Conservation (phyloP, 345 rosid genomes). For the Eucalyptus leucophloia region DNA sequence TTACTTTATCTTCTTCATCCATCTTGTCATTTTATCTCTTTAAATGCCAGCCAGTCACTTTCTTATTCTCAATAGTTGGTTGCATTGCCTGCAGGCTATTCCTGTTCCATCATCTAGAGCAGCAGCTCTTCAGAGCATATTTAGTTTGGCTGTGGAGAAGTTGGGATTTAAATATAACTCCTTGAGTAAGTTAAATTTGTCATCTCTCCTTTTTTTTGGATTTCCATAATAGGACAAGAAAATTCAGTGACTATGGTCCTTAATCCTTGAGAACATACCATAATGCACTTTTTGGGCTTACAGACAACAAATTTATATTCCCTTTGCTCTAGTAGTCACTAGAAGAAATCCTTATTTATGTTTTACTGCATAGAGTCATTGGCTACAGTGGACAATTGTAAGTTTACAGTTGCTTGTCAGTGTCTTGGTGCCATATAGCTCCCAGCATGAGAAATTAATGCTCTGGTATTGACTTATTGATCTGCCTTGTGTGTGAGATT, state of each 20-base stretch:
- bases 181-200: conserved; percentile 37
- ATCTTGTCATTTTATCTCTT: background rate
- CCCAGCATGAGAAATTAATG: background rate
- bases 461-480: background rate
- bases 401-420: background rate
- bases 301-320: background rate
- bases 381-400: background rate
- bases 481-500: background rate
- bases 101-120: conserved; percentile 75
- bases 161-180: conserved; percentile 67
- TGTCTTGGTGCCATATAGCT: background rate
- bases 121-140: conserved; percentile 46
- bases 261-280: background rate
- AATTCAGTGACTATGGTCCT: background rate
- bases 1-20: background rate
- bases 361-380: background rate
- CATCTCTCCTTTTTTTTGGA: background rate
- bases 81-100: conserved; percentile 31
- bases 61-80: background rate
- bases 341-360: background rate
- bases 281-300: background rate
- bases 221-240: background rate
- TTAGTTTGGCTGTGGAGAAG: conserved; percentile 72
- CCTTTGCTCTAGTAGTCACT: background rate
- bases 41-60: background rate